phyloP scores from a whole-genome alignment of 2,329 filamentous ascomycete genomes.

The Apiospora aurea region DNA sequence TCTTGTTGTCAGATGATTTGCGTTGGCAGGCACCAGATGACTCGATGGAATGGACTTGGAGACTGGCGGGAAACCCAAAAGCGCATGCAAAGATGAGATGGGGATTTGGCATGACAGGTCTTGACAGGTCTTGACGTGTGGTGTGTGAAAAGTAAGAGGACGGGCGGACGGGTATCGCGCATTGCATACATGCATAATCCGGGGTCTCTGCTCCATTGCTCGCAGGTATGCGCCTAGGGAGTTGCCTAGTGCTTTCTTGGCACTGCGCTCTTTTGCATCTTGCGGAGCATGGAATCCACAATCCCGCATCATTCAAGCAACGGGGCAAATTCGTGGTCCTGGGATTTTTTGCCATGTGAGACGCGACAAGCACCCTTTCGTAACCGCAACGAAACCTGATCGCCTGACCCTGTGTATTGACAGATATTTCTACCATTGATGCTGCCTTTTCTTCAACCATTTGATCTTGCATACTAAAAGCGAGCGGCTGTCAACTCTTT shows the following conservation, averaged over 20 bases:
- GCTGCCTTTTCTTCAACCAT: no score
- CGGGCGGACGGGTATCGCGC: background rate
- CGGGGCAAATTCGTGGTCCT: slow-evolving; percentile 17
- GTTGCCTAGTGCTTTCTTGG: background rate
- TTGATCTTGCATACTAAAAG: no score
- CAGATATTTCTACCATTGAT: no score
- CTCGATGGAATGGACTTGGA: background rate
- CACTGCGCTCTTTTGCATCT: slow-evolving; percentile 1
- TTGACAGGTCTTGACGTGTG: background rate
- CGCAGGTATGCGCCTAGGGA: background rate
- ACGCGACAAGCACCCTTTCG: slow-evolving; percentile 19
- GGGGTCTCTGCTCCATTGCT: background rate
- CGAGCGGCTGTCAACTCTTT: background rate
- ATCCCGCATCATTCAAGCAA: slow-evolving; percentile 20
- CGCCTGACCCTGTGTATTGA: background rate
- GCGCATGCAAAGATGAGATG: background rate
- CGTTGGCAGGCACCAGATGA: slow-evolving; percentile 1
- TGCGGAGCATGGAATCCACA: slow-evolving; percentile 9
- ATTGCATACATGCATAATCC: slow-evolving; percentile 14
- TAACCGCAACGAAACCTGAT: slow-evolving; percentile 14
- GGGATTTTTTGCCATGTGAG: slow-evolving; percentile 19
- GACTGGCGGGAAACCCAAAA: slow-evolving; percentile 17
- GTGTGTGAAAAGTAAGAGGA: no score
- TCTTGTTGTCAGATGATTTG: background rate
- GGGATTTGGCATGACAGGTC: background rate